Evolutionary conservation across 345 rosid species (phyloP).

Genomic region (Pistacia vera): DNA sequence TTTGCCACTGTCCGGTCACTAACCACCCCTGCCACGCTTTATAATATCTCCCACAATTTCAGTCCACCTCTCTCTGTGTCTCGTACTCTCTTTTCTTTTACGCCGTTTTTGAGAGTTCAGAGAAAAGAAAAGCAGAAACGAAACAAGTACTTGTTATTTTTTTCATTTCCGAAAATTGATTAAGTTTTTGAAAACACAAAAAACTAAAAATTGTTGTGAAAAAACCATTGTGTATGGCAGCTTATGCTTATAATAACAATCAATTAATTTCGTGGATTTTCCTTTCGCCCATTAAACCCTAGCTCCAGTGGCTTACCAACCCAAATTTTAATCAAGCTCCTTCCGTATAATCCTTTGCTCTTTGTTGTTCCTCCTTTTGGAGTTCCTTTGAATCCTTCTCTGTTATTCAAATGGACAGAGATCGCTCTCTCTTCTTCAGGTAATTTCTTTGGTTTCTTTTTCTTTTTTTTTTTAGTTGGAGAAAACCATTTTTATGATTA

Average conservation of each 20-base stretch:
- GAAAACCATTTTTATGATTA: no score
- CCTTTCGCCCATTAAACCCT: constrained; percentile 4
- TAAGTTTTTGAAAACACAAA: neutral
- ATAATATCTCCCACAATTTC: neutral
- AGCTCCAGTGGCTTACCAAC: neutral
- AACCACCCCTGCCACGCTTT: neutral
- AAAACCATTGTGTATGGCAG: constrained; percentile 25
- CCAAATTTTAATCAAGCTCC: constrained; percentile 4
- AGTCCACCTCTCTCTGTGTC: no score
- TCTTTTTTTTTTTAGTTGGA: neutral
- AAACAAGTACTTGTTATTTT: no score
- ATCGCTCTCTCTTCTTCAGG: constrained; percentile 55
- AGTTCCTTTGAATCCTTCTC: constrained; percentile 17
- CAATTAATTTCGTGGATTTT: constrained; percentile 7
- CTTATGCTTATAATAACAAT: constrained; percentile 14
- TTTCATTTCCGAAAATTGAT: neutral
- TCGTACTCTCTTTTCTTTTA: no score
- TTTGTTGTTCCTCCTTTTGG: constrained; percentile 19
- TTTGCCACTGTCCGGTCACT: constrained; percentile 12
- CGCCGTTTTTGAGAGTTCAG: neutral
- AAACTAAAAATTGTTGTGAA: neutral
- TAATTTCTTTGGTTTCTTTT: neutral
- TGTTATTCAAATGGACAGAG: constrained; percentile 34
- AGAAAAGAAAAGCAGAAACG: no score
- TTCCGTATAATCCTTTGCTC: constrained; percentile 19